Percentiles rank a stretch among this genome's conserved stretches.
Evolutionary conservation across 2,329 filamentous ascomycete species (phyloP).

Genomic region (Diaporthe vexans): DNA sequence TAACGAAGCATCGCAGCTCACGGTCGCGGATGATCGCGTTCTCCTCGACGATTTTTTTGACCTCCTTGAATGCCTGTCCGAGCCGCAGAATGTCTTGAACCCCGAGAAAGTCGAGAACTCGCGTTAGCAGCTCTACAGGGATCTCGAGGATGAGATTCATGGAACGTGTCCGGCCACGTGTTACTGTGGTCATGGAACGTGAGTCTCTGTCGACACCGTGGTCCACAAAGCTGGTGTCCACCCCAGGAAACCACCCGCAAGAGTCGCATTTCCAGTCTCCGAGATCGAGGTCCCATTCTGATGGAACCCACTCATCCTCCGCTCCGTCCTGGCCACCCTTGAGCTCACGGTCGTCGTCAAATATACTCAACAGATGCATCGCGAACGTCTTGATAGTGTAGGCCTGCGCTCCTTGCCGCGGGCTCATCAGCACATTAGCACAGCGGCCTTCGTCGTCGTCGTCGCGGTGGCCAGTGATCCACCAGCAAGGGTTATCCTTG

Average conservation of each 20-base stretch:
- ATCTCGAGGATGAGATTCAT: background rate
- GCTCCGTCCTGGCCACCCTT: no score
- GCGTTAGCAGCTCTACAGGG: background rate
- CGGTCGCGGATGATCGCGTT: background rate
- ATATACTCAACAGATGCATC: background rate
- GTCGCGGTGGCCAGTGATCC: background rate
- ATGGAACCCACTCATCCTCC: no score
- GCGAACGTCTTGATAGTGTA: background rate
- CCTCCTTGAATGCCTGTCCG: background rate
- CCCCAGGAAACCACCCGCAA: no score
- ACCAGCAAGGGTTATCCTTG: no score
- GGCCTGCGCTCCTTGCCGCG: background rate
- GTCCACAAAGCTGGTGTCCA: no score
- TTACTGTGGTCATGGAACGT: background rate
- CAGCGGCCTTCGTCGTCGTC: background rate
- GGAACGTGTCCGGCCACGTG: background rate
- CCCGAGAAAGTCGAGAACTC: background rate
- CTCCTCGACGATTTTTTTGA: background rate
- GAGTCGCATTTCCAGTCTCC: no score
- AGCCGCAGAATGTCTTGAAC: no score
- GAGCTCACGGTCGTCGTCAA: background rate
- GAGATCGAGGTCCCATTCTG: background rate
- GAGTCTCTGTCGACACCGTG: no score
- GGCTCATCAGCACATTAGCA: background rate
- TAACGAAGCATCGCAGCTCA: slow-evolving; percentile 7